These are phyloP conservation scores for Amphirosellinia nigrospora DNA, from an alignment of 495 filamentous ascomycete genomes.

Conservation along the genomic window DNA sequence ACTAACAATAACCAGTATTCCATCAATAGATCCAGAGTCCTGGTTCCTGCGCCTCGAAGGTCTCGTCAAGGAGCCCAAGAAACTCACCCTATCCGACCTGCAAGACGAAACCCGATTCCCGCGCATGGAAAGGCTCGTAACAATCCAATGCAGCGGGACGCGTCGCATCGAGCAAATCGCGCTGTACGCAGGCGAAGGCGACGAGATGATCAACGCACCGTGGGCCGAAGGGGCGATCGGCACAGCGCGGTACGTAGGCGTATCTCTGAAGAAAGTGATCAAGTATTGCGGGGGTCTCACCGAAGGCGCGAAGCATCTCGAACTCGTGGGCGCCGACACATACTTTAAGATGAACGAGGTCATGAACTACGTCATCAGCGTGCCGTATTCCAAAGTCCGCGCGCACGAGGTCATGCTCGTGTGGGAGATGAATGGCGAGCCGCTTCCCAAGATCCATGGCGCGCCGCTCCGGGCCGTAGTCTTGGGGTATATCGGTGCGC, in stretches of 20 bases:
- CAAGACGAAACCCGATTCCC: slow-evolving; percentile 63
- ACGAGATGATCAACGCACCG: slow-evolving; percentile 72
- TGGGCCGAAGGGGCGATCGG: slow-evolving; percentile 73
- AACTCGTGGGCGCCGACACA: slow-evolving; percentile 69
- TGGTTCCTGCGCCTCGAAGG: slow-evolving; percentile 61
- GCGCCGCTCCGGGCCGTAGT: slow-evolving; percentile 67
- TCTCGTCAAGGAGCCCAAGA: slow-evolving; percentile 61
- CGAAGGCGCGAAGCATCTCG: slow-evolving; percentile 62
- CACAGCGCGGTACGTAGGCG: slow-evolving; percentile 66
- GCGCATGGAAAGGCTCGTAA: slow-evolving; percentile 58
- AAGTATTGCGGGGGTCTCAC: slow-evolving; percentile 67
- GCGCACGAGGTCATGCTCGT: slow-evolving; percentile 69
- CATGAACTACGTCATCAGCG: slow-evolving; percentile 67
- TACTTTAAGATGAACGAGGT: slow-evolving; percentile 68
- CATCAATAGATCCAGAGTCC: slow-evolving; percentile 61
- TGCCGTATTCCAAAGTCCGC: slow-evolving; percentile 70
- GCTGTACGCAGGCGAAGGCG: slow-evolving; percentile 68
- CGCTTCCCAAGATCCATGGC: slow-evolving; percentile 69
- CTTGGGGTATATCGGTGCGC: slow-evolving; percentile 66
- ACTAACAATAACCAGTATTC: slow-evolving; percentile 52
- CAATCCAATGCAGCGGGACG: slow-evolving; percentile 73
- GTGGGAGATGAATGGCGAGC: slow-evolving; percentile 74
- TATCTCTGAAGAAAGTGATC: slow-evolving; percentile 69
- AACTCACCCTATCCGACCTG: slow-evolving; percentile 60
- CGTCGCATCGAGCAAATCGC: slow-evolving; percentile 70